Evolutionary conservation across 1,284 basidiomycete genomes (phyloP).

Genomic region (Pseudozyma hubeiensis): DNA sequence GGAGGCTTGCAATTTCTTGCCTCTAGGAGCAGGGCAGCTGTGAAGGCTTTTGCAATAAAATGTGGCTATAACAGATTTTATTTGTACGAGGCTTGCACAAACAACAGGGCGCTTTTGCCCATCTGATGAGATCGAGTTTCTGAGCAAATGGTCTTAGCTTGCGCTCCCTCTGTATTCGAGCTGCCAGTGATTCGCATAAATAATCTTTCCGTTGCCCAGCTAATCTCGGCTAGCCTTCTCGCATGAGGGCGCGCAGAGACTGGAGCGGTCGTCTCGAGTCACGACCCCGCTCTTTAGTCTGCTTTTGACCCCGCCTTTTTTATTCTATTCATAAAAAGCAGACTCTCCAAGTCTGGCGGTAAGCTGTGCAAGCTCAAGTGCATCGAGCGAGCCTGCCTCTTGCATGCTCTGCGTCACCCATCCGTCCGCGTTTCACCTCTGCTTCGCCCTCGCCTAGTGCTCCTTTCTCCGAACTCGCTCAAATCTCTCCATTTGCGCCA

Average conservation of each 20-base stretch:
- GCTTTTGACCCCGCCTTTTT: slow-evolving; percentile 18
- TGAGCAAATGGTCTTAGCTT: too few relatives aligned
- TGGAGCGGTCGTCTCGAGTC: not conserved
- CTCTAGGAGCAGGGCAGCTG: too few relatives aligned
- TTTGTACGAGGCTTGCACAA: too few relatives aligned
- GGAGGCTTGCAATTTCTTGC: too few relatives aligned
- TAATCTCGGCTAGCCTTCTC: slow-evolving; percentile 3
- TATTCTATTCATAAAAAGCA: not conserved
- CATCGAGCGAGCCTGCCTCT: too few relatives aligned
- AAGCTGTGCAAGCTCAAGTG: too few relatives aligned
- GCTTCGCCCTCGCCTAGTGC: slow-evolving; percentile 3
- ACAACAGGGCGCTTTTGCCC: too few relatives aligned
- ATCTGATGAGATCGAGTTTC: too few relatives aligned
- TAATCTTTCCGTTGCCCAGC: slow-evolving; percentile 22
- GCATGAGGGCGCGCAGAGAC: not conserved
- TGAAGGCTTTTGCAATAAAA: too few relatives aligned
- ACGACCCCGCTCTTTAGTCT: slow-evolving; percentile 19
- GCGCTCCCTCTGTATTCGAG: slow-evolving; percentile 1
- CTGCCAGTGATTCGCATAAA: not conserved
- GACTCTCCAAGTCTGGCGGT: too few relatives aligned
- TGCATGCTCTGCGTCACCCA: too few relatives aligned
- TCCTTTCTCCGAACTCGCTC: not conserved
- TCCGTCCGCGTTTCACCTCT: not conserved
- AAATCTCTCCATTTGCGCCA: not conserved
- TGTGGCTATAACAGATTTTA: too few relatives aligned